These are phyloP conservation scores for Lachnellula occidentalis DNA, from an alignment of 2,329 filamentous ascomycete species.

Conservation along the genomic window DNA sequence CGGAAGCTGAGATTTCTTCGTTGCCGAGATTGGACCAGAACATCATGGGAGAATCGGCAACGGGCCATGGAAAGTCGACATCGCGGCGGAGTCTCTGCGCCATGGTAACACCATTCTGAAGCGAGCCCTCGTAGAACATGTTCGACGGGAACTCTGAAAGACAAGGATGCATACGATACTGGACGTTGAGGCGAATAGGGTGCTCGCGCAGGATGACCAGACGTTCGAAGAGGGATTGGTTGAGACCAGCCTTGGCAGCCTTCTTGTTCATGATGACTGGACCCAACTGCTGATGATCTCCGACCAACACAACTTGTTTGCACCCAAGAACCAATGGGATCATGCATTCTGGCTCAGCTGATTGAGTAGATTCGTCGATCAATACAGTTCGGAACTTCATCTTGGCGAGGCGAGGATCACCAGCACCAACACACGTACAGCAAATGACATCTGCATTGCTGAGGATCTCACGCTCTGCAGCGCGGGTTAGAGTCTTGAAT, in stretches of 20 bases:
- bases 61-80: slow-evolving; percentile 97
- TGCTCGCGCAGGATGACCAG: slow-evolving; percentile 85
- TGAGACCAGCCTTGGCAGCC: slow-evolving; percentile 92
- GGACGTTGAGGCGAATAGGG: slow-evolving; percentile 90
- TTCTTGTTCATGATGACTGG: slow-evolving; percentile 99
- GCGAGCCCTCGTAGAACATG: slow-evolving; percentile 98
- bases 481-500: slow-evolving; percentile 90
- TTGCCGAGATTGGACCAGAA: slow-evolving; percentile 99
- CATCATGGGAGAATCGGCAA: slow-evolving; percentile 95
- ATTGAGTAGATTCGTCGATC: slow-evolving; percentile 97
- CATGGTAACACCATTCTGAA: slow-evolving; percentile 93
- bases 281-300: slow-evolving; percentile 95
- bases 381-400: slow-evolving; percentile 98
- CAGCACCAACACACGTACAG: slow-evolving; percentile 96
- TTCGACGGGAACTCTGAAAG: slow-evolving; percentile 96
- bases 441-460: slow-evolving; percentile 96
- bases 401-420: slow-evolving; percentile 89
- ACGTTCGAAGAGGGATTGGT: slow-evolving; percentile 97
- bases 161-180: slow-evolving; percentile 99
- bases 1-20: slow-evolving; percentile 95
- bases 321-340: slow-evolving; percentile 94
- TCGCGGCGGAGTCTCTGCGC: slow-evolving; percentile 84
- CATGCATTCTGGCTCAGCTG: slow-evolving; percentile 97
- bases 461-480: slow-evolving; percentile 90
- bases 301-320: slow-evolving; percentile 98